Base-by-base conservation (phyloP, 1,284 basidiomycete species). In the Irpex lacteus region DNA sequence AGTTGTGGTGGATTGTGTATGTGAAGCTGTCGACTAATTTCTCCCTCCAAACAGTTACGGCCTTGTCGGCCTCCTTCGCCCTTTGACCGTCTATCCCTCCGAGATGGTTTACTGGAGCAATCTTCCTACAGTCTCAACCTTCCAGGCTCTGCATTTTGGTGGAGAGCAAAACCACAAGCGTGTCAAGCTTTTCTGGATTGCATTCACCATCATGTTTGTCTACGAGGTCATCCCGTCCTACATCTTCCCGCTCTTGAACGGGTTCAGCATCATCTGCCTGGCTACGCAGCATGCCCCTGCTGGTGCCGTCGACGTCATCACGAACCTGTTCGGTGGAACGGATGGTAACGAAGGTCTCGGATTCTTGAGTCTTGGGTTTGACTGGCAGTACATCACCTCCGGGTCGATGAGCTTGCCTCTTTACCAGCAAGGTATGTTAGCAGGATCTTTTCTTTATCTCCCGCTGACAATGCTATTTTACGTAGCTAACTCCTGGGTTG, bases 71-170 rank as follows among this genome's bases (percentile, higher is more conserved):
- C 69, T 87, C 5, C 72, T 86, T 6, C 81, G 85, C 3, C 85
- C 85, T 8, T 78, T 89, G 54, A 85, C 85, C 0, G 88, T 90
- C 15, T 86, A 87, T 71, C 88, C 89, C 0, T 84, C 85, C n/a
- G 84, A 87, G 72, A 88, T 88, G 85, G 86, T 91, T 36, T 90
- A 89, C 74, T 89, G 88, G 78, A 71, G 61, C 60, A 85, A 83
- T 69, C 73, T 88, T 19, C 84, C 87, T 0, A 85, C 81, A 1
- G 84, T 88, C 34, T 79, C 84, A 5, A 82, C 87, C 34, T 88
- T 88, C 75, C 86, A 89, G 79, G 85, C 82, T 8, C 74, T 88
- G 3, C 86, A 88, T 70, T 86, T 82, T 66, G 79, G 84, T 68
- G 77, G 72, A 9, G 58, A 73, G 7, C 75, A 75, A n/a, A 85